Evolutionary conservation across 2,329 filamentous ascomycete species (phyloP).

Genomic region (Mycosphaerella sp.): DNA sequence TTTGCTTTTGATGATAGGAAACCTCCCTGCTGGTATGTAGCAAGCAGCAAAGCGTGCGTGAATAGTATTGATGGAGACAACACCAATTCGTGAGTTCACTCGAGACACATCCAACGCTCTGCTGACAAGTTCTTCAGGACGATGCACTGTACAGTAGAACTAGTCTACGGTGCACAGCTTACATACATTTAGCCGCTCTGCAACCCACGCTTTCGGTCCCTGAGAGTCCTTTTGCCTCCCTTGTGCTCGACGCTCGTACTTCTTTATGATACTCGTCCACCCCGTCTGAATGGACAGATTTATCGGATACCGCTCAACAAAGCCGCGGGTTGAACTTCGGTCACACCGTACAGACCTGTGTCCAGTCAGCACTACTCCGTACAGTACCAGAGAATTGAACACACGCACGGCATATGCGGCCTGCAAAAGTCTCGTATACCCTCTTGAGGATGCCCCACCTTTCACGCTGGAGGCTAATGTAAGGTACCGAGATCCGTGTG

Average conservation of each 20-base stretch:
- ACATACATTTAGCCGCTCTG: no score
- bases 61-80: neutral
- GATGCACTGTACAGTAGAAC: neutral
- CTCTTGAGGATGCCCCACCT: slow-evolving; percentile 1
- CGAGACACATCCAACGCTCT: no score
- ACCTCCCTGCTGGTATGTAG: neutral
- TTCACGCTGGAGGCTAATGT: slow-evolving; percentile 4
- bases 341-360: neutral
- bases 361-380: slow-evolving; percentile 5
- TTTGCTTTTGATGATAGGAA: neutral
- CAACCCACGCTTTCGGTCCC: no score
- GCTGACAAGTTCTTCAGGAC: slow-evolving; percentile 4
- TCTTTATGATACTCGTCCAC: no score
- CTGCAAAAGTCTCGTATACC: slow-evolving; percentile 2
- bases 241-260: no score
- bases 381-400: neutral
- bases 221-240: no score
- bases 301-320: no score
- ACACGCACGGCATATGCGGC: no score
- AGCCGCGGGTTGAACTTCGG: neutral
- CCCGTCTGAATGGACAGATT: no score
- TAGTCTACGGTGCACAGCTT: no score
- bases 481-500: neutral
- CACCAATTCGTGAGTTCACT: no score
- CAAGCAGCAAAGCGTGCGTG: neutral